phyloP scores from a whole-genome alignment of 2,329 filamentous ascomycete species.

The Leptographium wingfieldii region DNA sequence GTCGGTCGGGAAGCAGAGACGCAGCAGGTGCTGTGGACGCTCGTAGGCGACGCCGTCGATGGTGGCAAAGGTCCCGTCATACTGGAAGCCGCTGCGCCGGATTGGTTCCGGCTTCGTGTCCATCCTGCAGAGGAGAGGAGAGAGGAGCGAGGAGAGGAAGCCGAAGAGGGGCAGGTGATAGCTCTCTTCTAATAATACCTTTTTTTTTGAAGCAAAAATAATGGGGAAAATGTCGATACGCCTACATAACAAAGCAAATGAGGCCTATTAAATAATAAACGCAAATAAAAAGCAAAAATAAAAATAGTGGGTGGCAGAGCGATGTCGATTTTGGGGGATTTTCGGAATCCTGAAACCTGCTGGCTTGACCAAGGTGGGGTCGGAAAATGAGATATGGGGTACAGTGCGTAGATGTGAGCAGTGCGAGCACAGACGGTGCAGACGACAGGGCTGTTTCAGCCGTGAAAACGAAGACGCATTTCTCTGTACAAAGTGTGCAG shows the following conservation, averaged over 20 bases:
- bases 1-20: conserved; percentile 13
- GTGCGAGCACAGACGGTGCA: too few relatives aligned
- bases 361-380: too few relatives aligned
- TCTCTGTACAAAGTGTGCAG: too few relatives aligned
- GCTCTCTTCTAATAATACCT: background rate
- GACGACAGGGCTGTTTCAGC: too few relatives aligned
- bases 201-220: conserved; percentile 7
- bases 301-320: background rate
- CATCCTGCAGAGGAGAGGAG: background rate
- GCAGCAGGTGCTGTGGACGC: conserved; percentile 13
- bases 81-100: conserved; percentile 20
- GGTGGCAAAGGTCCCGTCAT: conserved; percentile 14
- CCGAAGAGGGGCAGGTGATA: background rate
- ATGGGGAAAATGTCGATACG: background rate
- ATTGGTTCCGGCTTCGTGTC: conserved; percentile 12
- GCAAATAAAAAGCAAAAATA: background rate
- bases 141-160: background rate
- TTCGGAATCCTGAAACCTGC: too few relatives aligned
- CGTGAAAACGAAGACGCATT: too few relatives aligned
- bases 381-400: too few relatives aligned
- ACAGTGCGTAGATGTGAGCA: too few relatives aligned
- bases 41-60: conserved; percentile 14
- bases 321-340: too few relatives aligned
- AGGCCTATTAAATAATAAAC: background rate
- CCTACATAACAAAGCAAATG: background rate